Evolutionary conservation across 495 filamentous ascomycete genomes (phyloP).

Genomic region (Venustampulla echinocandica): DNA sequence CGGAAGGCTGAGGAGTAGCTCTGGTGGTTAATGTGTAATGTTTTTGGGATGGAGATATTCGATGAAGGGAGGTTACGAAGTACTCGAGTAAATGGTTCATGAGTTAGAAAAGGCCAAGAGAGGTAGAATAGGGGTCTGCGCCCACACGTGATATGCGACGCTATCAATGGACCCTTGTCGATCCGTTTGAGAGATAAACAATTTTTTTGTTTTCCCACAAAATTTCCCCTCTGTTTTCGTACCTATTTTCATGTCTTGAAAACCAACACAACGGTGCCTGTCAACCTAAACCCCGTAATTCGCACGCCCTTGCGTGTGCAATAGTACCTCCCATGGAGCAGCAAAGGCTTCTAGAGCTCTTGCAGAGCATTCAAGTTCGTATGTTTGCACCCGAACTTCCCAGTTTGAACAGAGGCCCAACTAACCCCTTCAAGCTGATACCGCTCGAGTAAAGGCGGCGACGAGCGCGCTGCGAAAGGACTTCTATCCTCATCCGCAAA

Average conservation of each 20-base stretch:
- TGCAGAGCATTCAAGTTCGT: slow-evolving; percentile 69
- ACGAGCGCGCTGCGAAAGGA: slow-evolving; percentile 85
- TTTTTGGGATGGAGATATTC: too few species aligned
- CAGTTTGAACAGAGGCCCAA: neutral
- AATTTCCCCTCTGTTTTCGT: neutral
- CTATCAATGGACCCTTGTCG: too few species aligned
- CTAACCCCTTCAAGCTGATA: slow-evolving; percentile 49
- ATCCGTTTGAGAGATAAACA: too few species aligned
- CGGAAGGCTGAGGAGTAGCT: neutral
- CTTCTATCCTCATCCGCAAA: slow-evolving; percentile 78
- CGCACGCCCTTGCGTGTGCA: slow-evolving; percentile 4
- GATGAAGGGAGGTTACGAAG: too few species aligned
- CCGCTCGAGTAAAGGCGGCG: slow-evolving; percentile 73
- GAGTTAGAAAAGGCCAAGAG: too few species aligned
- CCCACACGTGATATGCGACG: too few species aligned
- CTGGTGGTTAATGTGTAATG: neutral
- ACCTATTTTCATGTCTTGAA: slow-evolving; percentile 12
- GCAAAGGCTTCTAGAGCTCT: slow-evolving; percentile 62
- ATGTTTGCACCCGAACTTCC: slow-evolving; percentile 29
- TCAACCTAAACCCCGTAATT: neutral
- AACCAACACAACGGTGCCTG: neutral
- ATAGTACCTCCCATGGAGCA: slow-evolving; percentile 51
- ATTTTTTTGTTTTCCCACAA: neutral
- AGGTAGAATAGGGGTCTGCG: too few species aligned
- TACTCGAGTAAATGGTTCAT: too few species aligned